Evolutionary conservation across 768 basidiomycete genomes (phyloP).

Genomic region (Rhizopogon rudus): DNA sequence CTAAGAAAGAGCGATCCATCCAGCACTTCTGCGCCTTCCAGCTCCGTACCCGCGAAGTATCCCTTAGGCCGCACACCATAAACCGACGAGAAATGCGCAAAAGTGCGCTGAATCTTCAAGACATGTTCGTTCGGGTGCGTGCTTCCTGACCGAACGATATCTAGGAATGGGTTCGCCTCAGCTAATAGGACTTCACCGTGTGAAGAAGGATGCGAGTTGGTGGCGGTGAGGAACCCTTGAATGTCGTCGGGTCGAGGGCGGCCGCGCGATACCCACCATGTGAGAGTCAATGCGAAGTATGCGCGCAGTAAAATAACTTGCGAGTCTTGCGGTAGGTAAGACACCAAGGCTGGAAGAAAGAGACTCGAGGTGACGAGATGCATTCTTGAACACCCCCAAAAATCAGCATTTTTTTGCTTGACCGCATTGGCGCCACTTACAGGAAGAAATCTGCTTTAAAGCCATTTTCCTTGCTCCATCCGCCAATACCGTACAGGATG

Average conservation of each 20-base stretch:
- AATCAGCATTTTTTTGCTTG: not conserved
- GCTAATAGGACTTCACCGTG: not conserved
- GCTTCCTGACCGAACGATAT: constrained; percentile 42
- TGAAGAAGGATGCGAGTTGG: not conserved
- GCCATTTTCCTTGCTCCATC: constrained; percentile 38
- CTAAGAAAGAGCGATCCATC: constrained; percentile 59
- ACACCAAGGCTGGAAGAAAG: constrained; percentile 44
- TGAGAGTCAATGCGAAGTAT: constrained; percentile 42
- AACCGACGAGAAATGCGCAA: constrained; percentile 33
- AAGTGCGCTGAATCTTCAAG: constrained; percentile 36
- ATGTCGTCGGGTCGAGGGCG: constrained; percentile 35
- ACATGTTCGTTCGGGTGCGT: constrained; percentile 49
- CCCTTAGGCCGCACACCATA: constrained; percentile 31
- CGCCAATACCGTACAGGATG: constrained; percentile 49
- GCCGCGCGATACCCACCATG: constrained; percentile 46
- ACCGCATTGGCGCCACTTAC: constrained; percentile 22
- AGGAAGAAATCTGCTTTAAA: constrained; percentile 60
- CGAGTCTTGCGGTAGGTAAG: constrained; percentile 33
- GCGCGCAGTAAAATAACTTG: constrained; percentile 42
- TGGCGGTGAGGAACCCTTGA: constrained; percentile 39
- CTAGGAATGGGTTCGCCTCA: constrained; percentile 48
- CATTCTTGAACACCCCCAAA: constrained; percentile 33
- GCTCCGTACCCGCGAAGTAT: constrained; percentile 20
- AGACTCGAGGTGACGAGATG: constrained; percentile 59
- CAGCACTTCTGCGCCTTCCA: constrained; percentile 31